These are phyloP conservation scores for Aristolochia contorta DNA, from an alignment of 164 flowering plant species.

Conservation along the genomic window DNA sequence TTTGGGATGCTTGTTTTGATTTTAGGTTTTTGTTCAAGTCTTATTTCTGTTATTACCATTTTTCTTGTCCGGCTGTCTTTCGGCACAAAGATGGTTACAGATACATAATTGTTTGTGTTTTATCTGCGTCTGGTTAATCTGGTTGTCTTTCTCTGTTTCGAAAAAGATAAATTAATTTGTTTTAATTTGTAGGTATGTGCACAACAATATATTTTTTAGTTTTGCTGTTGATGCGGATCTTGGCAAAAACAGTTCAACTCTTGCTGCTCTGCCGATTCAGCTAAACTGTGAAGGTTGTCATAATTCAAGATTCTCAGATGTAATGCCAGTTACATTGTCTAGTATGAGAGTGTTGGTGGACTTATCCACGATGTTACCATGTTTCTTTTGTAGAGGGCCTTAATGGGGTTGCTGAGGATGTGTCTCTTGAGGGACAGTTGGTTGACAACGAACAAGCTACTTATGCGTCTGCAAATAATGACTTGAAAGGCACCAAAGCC, in stretches of 20 bases:
- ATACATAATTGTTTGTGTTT: not conserved
- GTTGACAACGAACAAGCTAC: conserved; percentile 97
- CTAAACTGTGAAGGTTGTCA: conserved; percentile 6
- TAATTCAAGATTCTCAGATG: conserved; percentile 7
- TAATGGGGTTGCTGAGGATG: conserved; percentile 26
- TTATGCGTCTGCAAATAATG: conserved; percentile 98
- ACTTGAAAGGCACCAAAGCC: conserved; percentile 90
- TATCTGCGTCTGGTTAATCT: not conserved
- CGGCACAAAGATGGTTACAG: no score
- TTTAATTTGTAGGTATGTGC: conserved; percentile 70
- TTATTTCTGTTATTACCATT: no score
- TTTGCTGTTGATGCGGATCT: conserved; percentile 96
- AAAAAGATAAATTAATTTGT: not conserved
- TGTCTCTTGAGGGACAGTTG: conserved; percentile 47
- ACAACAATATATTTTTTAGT: conserved; percentile 99
- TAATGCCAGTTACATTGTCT: conserved; percentile 24
- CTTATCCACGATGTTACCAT: conserved; percentile 21
- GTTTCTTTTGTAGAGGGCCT: conserved; percentile 20
- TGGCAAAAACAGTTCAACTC: conserved; percentile 38
- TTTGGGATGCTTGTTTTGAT: no score
- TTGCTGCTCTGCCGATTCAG: conserved; percentile 18
- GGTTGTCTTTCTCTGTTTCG: not conserved
- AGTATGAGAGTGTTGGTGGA: conserved; percentile 13
- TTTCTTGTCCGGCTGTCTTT: no score
- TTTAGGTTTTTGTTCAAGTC: no score